Evolutionary conservation across 352 stramenopile genomes (phyloP).

Genomic region (Phytophthora melonis): DNA sequence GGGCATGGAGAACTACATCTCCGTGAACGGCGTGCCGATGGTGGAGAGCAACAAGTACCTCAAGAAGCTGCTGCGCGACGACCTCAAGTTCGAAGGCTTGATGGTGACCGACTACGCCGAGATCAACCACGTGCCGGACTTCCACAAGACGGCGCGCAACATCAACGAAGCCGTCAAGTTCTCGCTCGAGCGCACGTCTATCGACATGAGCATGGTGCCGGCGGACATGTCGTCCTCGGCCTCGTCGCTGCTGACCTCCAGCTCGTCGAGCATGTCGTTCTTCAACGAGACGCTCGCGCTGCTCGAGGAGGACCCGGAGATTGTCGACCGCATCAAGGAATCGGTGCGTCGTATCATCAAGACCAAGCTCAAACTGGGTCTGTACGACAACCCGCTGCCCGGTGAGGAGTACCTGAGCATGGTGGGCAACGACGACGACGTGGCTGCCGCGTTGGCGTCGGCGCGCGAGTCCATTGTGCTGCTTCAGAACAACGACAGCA

Average conservation of each 20-base stretch:
- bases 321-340: not conserved
- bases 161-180: not conserved
- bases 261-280: not conserved
- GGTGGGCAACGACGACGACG: not conserved
- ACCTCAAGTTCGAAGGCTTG: not conserved
- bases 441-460: not conserved
- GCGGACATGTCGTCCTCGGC: not conserved
- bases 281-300: not conserved
- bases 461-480: not conserved
- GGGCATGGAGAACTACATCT: slow-evolving; percentile 1
- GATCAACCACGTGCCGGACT: not conserved
- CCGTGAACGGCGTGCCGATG: not conserved
- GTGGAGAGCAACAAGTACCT: not conserved
- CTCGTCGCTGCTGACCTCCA: not conserved
- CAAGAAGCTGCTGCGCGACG: not conserved
- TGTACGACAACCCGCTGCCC: not conserved
- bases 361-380: not conserved
- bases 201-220: not conserved
- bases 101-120: not conserved
- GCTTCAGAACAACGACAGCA: slow-evolving; percentile 3
- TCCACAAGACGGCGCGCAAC: not conserved
- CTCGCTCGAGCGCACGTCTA: not conserved
- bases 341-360: not conserved
- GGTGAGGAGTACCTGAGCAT: not conserved
- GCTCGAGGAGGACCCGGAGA: not conserved